Percentiles rank a stretch among this genome's conserved stretches.
These are phyloP conservation scores for Pythium phragmiticola DNA, from an alignment of 352 stramenopile genomes.

Conservation along the genomic window DNA sequence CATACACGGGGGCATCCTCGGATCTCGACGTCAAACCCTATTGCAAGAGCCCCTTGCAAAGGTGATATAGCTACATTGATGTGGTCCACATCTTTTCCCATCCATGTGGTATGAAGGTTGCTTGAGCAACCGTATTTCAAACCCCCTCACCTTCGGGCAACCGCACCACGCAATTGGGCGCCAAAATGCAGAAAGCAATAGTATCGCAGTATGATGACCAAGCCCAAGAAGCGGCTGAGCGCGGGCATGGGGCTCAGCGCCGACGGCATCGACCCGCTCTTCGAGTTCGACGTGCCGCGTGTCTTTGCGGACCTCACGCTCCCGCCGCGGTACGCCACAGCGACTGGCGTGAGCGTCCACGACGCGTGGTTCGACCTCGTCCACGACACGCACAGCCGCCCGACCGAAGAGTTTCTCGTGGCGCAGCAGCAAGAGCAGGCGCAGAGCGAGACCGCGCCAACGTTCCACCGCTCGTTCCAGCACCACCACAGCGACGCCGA, in stretches of 20 bases:
- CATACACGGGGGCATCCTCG: too few relatives aligned
- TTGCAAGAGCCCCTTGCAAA: too few relatives aligned
- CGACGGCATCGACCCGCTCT: constrained; percentile 52
- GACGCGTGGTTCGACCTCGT: constrained; percentile 68
- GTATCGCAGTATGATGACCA: constrained; percentile 17
- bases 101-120: constrained; percentile 7
- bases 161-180: neutral
- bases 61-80: constrained; percentile 7
- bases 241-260: constrained; percentile 22
- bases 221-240: constrained; percentile 32
- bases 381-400: constrained; percentile 53
- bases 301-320: constrained; percentile 52
- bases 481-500: constrained; percentile 8
- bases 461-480: neutral
- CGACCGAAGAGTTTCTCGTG: constrained; percentile 42
- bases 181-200: neutral
- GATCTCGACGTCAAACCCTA: too few relatives aligned
- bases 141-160: constrained; percentile 1
- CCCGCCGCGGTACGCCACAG: constrained; percentile 20
- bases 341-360: constrained; percentile 24
- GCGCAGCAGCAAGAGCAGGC: constrained; percentile 19
- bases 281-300: constrained; percentile 75
- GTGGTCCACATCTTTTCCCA: neutral
- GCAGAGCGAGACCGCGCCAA: neutral
- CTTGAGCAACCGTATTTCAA: neutral